Evolutionary conservation across 495 filamentous ascomycete genomes (phyloP), one percentile per base, ranked within the genome.

Genomic region (Corynascus novoguineensis): DNA sequence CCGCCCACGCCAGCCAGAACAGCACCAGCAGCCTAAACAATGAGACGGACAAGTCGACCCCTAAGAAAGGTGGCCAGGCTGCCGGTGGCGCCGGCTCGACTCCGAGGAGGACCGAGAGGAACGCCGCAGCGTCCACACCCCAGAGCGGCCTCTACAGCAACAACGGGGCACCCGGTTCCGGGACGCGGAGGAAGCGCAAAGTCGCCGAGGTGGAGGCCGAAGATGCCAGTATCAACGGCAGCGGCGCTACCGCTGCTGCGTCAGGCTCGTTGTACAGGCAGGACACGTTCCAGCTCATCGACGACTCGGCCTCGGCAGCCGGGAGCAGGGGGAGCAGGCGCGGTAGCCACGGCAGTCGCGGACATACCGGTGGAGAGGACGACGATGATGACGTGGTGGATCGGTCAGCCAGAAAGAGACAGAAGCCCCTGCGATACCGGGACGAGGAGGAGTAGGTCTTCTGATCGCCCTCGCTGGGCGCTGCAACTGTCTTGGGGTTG

Each of bases 371-470:
- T 0, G 40, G 32, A 0, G 58, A 55, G 0, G 53, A 52, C 2
- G 66, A 60, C 1, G 64, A 63, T 24, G 55, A 53, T 6, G 55
- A 62, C 11, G 50, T 53, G 25, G 45, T 49, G 27, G 61, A 62
- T 40, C 27, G 41, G 31, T 57, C 41, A 28, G 35, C 48, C 8
- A 49, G 67, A 31, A 65, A 62, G 51, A 53, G 64, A 3, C 60
- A 64, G 45, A 69, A 61, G 44, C 67, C 67, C 12, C 38, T 51
- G 17, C 49, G 67, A 29, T 69, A 66, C 49, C 52, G 67, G 48
- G 40, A 57, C 28, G 60, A 63, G 14, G 38, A 62, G 49, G 45
- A 64, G 53, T 63, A 63, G 61, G 61, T 24, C 21, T 60, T 52
- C n/a, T 48, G 35, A 50, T 54, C 17, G 21, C 40, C 31, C 25